Evolutionary conservation across 202 grass and related monocot genomes (phyloP), one percentile per base, ranked within the genome.

Genomic region (Hordeum pubiflorum): DNA sequence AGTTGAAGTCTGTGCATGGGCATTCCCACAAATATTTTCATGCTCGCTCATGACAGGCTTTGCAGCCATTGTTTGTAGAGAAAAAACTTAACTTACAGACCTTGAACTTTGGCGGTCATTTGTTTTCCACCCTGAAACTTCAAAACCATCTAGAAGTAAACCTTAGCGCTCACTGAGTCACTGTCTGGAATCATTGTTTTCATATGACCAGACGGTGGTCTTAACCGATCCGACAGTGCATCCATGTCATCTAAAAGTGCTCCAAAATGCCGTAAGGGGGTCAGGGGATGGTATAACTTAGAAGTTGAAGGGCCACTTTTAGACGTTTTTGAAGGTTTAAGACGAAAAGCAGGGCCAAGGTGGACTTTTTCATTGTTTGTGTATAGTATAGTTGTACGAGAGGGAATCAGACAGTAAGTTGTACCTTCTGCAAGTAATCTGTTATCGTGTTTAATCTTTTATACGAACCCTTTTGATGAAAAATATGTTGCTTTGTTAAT

Each of bases 331-430:
- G 39, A 27, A 46, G 67, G 15, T 71, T 44, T 46, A 70, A 43
- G 67, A 26, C 10, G 6, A 41, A 44, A 71, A 46, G 2, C 39
- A 44, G 40, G 22, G 67, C 14, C 43, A 17, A 27, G 46, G 67
- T 27, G 40, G 39, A 46, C 22, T 1, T 46, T 44, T 13, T 40
- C 39, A 24, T 41, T 43, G 6, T 71, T 46, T 46, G 0, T 43
- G 13, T 86, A 33, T 58, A 39, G 33, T 83, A 41, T 72, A 75
- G 34, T 40, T 74, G 31, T 78, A 64, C 69, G 62, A 77, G 44
- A 74, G 20, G 63, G 82, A 79, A 79, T 77, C 71, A 32, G 10
- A 48, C 62, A 33, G 40, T 58, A 46, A 55, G 39, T 64, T 78
- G 56, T 77, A 81, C 13, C 59, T 61, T 58, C 57, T 80, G 50